Conservation (phyloP, 2,329 filamentous ascomycete genomes). For the Aspergillus tubingensis region DNA sequence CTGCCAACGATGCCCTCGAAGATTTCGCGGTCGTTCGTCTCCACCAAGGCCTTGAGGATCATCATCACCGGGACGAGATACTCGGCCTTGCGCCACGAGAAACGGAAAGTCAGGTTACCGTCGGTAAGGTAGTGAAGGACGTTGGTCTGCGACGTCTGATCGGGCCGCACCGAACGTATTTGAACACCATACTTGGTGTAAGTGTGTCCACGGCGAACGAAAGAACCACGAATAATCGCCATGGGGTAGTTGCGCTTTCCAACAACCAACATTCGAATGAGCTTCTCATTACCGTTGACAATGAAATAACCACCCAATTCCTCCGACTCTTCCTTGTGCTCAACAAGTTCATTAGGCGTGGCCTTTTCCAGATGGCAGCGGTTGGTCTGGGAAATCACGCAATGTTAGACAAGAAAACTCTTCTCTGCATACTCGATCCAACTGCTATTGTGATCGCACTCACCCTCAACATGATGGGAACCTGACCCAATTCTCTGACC, state of each 20-base stretch:
- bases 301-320: constrained; percentile 97
- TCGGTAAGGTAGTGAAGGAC: constrained; percentile 94
- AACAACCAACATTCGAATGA: constrained; percentile 88
- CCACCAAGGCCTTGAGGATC: constrained; percentile 90
- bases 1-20: constrained; percentile 89
- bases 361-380: constrained; percentile 86
- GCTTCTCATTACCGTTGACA: constrained; percentile 95
- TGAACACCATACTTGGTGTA: constrained; percentile 92
- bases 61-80: constrained; percentile 96
- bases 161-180: constrained; percentile 88
- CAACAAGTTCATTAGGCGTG: constrained; percentile 77
- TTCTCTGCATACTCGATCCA: neutral
- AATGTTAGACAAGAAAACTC: constrained; percentile 10
- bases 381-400: constrained; percentile 64
- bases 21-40: constrained; percentile 95
- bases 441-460: constrained; percentile 27
- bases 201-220: constrained; percentile 78
- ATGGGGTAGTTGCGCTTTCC: constrained; percentile 92
- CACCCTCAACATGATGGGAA: constrained; percentile 93
- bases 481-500: constrained; percentile 78
- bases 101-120: constrained; percentile 94
- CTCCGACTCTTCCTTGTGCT: constrained; percentile 90
- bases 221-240: constrained; percentile 89
- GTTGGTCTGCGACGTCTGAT: constrained; percentile 97
- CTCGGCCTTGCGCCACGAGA: constrained; percentile 97